Evolutionary conservation across 345 rosid species (phyloP), one percentile per base, ranked within the genome.

Genomic region (Citrus unshiu): DNA sequence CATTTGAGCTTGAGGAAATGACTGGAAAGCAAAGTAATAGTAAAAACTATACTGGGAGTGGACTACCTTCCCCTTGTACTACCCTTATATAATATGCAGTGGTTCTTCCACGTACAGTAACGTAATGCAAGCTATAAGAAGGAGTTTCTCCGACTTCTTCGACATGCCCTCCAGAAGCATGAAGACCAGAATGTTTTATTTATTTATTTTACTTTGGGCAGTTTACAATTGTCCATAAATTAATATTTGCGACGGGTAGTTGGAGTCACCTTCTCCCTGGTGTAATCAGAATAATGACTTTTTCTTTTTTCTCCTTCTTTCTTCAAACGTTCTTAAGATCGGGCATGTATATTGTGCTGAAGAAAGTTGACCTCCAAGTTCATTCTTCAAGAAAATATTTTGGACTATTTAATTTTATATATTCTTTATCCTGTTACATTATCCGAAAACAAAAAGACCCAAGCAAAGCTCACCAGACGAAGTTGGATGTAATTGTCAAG

Each of bases 361-460:
- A 96, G 90, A 94, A 93, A 91, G 91, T 96, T 30, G 98, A 94
- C 86, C 98, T 94, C 62, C 99, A 96, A 87, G 97, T 94, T 75
- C 91, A 92, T 81, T 94, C 82, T 79, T 94, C 34, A 94, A 92
- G 86, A 96, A 96, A 91, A 96, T 96, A 1, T 7, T 37, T 37
- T 37, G 40, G 40, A 37, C 1, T 37, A 37, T 7, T 37, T 37
- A 37, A 37, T 37, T 37, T 37, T 37, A 37, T 37, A 37, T 37
- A 37, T 37, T 37, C 40, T 37, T 37, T 37, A 37, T 37, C 9
- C 40, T 6, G 40, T 37, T 7, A 6, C 40, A 7, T 1, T 37
- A 1, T 37, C 40, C 40, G 2, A 37, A 37, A 37, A 37, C 40
- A 37, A 7, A 7, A 37, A 37, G 40, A 37, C 40, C 40, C 40